These are phyloP conservation scores for Grigorovia humatica DNA, from an alignment of 805 yeast species.

Conservation along the genomic window DNA sequence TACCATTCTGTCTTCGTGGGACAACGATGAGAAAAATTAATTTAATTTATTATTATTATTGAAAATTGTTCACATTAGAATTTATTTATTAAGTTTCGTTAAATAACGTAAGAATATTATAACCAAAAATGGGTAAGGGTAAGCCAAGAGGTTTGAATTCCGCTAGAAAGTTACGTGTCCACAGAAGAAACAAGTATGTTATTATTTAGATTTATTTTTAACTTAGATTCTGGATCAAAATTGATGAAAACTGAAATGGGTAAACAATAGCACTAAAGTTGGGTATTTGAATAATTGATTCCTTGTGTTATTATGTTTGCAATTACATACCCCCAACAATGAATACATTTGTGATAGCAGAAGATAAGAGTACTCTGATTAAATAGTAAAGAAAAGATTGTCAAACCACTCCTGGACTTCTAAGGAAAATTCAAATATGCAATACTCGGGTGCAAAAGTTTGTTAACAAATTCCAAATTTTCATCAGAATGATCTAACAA, in stretches of 20 bases:
- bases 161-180: slow-evolving; percentile 99
- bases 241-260: background rate
- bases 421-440: no score
- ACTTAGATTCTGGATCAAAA: no score
- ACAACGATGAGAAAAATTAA: background rate
- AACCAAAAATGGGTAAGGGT: slow-evolving; percentile 90
- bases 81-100: background rate
- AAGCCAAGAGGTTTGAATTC: slow-evolving; percentile 99
- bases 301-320: no score
- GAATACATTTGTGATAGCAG: no score
- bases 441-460: background rate
- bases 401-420: no score
- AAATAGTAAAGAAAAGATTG: no score
- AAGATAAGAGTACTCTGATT: no score
- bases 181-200: slow-evolving; percentile 83
- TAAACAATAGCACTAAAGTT: background rate
- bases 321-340: no score
- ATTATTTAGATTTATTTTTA: background rate
- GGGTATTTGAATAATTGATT: background rate
- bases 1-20: background rate
- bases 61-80: background rate
- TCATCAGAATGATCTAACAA: no score
- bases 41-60: background rate
- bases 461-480: background rate
- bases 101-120: slow-evolving; percentile 2